phyloP scores from a whole-genome alignment of 2,329 filamentous ascomycete species.

The Venturia carpophila region DNA sequence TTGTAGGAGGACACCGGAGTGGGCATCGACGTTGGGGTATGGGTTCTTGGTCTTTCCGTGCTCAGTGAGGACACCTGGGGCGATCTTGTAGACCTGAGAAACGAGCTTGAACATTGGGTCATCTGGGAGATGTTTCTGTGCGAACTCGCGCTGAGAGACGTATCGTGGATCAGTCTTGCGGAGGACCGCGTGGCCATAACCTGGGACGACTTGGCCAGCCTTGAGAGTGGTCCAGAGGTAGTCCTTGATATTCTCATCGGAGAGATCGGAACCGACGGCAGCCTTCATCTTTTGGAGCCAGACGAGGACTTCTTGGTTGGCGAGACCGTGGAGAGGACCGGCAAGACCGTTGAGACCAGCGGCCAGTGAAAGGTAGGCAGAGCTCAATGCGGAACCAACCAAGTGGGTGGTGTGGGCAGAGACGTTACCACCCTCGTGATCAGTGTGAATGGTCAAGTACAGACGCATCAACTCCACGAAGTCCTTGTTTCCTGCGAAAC shows the following conservation, averaged over 20 bases:
- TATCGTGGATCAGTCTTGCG: constrained; percentile 99
- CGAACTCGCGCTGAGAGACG: constrained; percentile 95
- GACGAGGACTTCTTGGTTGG: constrained; percentile 99
- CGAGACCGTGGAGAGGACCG: constrained; percentile 95
- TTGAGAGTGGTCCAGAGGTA: constrained; percentile 99
- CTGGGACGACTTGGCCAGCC: constrained; percentile 88
- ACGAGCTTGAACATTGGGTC: constrained; percentile 99
- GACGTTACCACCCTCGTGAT: constrained; percentile 99
- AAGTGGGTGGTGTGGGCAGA: constrained; percentile 97
- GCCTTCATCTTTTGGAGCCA: constrained; percentile 99
- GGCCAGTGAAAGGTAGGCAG: constrained; percentile 90
- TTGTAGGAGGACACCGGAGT: constrained; percentile 98
- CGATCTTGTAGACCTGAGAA: constrained; percentile 99
- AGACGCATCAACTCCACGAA: constrained; percentile 98
- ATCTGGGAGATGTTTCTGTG: constrained; percentile 83
- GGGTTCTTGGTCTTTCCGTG: constrained; percentile 99
- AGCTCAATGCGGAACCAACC: constrained; percentile 93
- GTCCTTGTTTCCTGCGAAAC: constrained; percentile 89
- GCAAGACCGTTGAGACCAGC: constrained; percentile 97
- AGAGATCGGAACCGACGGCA: constrained; percentile 83
- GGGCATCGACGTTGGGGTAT: constrained; percentile 96
- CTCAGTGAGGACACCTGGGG: constrained; percentile 93
- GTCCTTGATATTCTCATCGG: constrained; percentile 92
- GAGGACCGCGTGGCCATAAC: constrained; percentile 97
- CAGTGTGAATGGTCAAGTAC: constrained; percentile 99